phyloP scores from a whole-genome alignment of 495 filamentous ascomycete genomes.

The Hypomontagnella submonticulosa region DNA sequence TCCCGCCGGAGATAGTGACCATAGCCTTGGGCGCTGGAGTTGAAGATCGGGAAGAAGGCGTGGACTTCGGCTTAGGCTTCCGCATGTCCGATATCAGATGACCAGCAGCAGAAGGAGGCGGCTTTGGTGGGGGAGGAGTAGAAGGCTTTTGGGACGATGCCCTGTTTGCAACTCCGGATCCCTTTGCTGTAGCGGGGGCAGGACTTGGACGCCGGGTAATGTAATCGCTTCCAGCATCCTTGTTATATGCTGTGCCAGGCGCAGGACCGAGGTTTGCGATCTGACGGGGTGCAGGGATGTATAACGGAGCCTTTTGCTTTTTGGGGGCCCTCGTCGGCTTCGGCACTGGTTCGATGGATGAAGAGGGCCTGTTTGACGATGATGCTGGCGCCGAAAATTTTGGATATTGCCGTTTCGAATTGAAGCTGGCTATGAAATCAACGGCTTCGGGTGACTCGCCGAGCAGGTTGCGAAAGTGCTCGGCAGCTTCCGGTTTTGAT shows the following conservation, averaged over 20 bases:
- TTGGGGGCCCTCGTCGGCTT: conserved; percentile 48
- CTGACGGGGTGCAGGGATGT: conserved; percentile 74
- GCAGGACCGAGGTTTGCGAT: conserved; percentile 60
- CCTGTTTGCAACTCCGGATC: conserved; percentile 51
- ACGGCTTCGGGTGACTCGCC: conserved; percentile 86
- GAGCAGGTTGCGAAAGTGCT: conserved; percentile 87
- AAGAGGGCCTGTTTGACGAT: conserved; percentile 13
- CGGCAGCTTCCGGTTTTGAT: conserved; percentile 77
- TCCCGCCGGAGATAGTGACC: conserved; percentile 74
- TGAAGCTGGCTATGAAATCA: conserved; percentile 94
- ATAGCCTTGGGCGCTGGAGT: conserved; percentile 67
- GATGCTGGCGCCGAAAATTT: conserved; percentile 42
- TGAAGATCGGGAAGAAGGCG: conserved; percentile 63
- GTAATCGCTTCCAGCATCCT: conserved; percentile 54
- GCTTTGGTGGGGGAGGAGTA: conserved; percentile 57
- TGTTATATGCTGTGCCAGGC: conserved; percentile 54
- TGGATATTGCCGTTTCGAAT: conserved; percentile 70
- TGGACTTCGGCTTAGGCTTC: conserved; percentile 70
- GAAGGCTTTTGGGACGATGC: conserved; percentile 52
- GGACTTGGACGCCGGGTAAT: conserved; percentile 49
- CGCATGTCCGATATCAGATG: conserved; percentile 81
- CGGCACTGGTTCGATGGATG: conserved; percentile 49
- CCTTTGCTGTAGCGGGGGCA: conserved; percentile 46
- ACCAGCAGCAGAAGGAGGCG: conserved; percentile 76
- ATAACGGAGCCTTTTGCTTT: conserved; percentile 70